A percentile compares a stretch with the other conserved stretches of the same genome.
phyloP scores from a whole-genome alignment of 108 stramenopile species.

The Stephanodiscus minutulus region DNA sequence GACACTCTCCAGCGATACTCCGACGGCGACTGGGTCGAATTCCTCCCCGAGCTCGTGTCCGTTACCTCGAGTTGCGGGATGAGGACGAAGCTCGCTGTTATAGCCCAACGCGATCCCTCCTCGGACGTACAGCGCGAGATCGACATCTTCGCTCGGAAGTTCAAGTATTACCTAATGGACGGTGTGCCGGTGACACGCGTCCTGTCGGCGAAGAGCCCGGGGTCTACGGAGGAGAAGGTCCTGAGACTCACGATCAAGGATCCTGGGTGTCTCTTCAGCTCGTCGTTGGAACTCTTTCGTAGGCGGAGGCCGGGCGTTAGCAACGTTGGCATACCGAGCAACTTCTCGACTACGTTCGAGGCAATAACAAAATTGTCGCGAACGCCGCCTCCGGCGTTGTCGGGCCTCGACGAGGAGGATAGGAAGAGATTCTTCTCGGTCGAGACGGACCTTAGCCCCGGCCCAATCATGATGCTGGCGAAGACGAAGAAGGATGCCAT shows the following conservation, averaged over 20 bases:
- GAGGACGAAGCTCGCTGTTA: conserved; percentile 24
- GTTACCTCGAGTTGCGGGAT: conserved; percentile 30
- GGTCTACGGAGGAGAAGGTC: conserved; percentile 28
- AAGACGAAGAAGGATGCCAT: conserved; percentile 46
- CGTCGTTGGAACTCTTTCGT: conserved; percentile 26
- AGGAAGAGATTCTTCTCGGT: conserved; percentile 42
- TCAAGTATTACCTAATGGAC: conserved; percentile 49
- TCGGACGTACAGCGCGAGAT: conserved; percentile 42
- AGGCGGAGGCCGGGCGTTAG: conserved; percentile 39
- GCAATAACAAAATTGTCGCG: conserved; percentile 40
- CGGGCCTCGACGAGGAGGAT: conserved; percentile 37
- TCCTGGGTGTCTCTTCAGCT: conserved; percentile 9
- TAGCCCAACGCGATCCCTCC: conserved; percentile 23
- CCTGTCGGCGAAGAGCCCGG: conserved; percentile 5
- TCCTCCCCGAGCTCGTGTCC: conserved; percentile 23
- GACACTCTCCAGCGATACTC: conserved; percentile 41
- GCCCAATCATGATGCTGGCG: conserved; percentile 46
- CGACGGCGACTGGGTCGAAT: conserved; percentile 38
- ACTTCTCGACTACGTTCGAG: conserved; percentile 32
- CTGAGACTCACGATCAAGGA: conserved; percentile 32
- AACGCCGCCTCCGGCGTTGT: conserved; percentile 17
- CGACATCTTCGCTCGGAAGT: conserved; percentile 39
- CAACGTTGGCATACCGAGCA: conserved; percentile 37
- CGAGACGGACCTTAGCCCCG: conserved; percentile 42
- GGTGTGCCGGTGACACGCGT: conserved; percentile 44